A percentile compares a stretch with the other conserved stretches of the same genome.
These are phyloP conservation scores for Microcyclospora pomicola DNA, from an alignment of 2,329 filamentous ascomycete species.

Conservation along the genomic window DNA sequence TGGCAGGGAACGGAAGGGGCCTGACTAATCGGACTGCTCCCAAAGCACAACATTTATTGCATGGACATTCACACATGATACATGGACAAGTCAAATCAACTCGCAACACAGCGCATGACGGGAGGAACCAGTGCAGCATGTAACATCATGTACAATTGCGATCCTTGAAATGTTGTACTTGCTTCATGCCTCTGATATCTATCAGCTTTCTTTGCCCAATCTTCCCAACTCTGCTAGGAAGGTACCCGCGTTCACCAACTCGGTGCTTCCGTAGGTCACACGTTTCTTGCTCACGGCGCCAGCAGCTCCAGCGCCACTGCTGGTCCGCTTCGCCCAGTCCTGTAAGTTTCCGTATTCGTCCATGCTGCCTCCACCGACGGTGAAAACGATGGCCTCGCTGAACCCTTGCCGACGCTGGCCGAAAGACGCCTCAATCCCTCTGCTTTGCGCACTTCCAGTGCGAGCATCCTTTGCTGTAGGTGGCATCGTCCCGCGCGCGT, in stretches of 20 bases:
- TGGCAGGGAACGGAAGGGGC: too few relatives aligned
- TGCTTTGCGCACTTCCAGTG: constrained; percentile 25
- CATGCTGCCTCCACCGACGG: constrained; percentile 79
- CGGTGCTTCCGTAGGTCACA: constrained; percentile 91
- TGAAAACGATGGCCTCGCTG: constrained; percentile 28
- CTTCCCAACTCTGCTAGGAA: constrained; percentile 46
- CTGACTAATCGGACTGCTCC: too few relatives aligned
- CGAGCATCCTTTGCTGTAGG: constrained; percentile 46
- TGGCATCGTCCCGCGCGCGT: constrained; percentile 82
- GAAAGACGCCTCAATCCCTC: constrained; percentile 68
- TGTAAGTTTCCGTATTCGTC: constrained; percentile 96
- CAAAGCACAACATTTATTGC: too few relatives aligned
- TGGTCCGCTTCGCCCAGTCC: constrained; percentile 79
- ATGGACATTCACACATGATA: too few relatives aligned
- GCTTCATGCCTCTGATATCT: constrained; percentile 3
- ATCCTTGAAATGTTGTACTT: too few relatives aligned
- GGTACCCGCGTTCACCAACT: constrained; percentile 48
- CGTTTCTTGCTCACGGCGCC: constrained; percentile 52
- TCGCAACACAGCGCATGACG: too few relatives aligned
- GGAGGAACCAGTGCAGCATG: too few relatives aligned
- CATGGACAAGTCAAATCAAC: too few relatives aligned
- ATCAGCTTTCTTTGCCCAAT: constrained; percentile 42
- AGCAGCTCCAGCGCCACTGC: constrained; percentile 33
- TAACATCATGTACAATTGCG: too few relatives aligned
- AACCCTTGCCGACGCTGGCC: constrained; percentile 56